Percentiles rank a stretch among this genome's conserved stretches.
Evolutionary conservation across 176 grass and related monocot species (phyloP).

Genomic region (Triticum monococcum): DNA sequence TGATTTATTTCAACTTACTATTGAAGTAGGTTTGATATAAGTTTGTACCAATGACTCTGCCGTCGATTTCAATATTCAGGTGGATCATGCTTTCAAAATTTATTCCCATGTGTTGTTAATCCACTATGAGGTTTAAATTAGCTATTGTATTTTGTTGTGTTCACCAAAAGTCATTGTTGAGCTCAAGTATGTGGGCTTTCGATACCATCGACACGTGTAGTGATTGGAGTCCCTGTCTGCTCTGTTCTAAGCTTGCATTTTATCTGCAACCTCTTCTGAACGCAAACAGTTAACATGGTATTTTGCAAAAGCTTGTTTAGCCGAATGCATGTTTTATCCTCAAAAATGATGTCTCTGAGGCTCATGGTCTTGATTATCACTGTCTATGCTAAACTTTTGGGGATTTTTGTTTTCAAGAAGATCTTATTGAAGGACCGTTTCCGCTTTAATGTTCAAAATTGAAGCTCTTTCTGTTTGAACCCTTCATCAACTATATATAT

Average conservation of each 20-base stretch:
- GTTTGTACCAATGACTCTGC: not conserved
- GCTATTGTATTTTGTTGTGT: not conserved
- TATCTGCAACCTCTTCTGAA: not conserved
- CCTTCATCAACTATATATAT: not conserved
- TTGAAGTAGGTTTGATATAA: not conserved
- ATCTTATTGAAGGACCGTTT: not conserved
- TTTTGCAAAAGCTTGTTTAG: not conserved
- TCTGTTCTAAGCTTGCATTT: not conserved
- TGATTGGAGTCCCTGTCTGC: not conserved
- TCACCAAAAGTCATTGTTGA: not conserved
- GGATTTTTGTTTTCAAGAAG: not conserved
- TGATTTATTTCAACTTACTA: constrained; percentile 14
- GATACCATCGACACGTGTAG: not conserved
- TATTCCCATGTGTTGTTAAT: not conserved
- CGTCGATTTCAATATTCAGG: not conserved
- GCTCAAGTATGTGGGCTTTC: not conserved
- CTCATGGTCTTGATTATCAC: not conserved
- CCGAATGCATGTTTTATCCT: not conserved
- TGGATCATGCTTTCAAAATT: not conserved
- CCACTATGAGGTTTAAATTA: not conserved
- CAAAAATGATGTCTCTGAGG: not conserved
- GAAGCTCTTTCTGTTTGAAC: not conserved
- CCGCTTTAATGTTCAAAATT: not conserved
- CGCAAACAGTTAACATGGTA: not conserved
- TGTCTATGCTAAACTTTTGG: not conserved